Base-by-base conservation (phyloP, 1,284 basidiomycete species). In the Marasmius fiardii region DNA sequence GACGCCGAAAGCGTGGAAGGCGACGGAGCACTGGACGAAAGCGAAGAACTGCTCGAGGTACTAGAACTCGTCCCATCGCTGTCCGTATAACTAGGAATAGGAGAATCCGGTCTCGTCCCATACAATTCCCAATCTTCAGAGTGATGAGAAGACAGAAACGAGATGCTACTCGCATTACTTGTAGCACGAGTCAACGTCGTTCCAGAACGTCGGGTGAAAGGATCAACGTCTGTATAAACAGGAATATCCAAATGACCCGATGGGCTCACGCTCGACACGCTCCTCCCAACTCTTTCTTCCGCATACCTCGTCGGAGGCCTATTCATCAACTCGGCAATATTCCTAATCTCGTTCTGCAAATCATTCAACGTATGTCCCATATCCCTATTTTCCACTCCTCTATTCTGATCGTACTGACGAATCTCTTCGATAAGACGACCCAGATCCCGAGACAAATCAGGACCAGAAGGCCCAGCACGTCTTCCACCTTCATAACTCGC, bases 101-200 rank as follows among this genome's bases (percentile, higher is more conserved):
- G 58, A 39, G 58, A 54, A 43, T 43, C 55, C 3, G 52, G 37
- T 33, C 51, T 41, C 1, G 49, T 49, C 14, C 50, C 51, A 33
- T 57, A 59, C 21, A 61, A 34, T 7, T 56, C 43, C 60, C 60
- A 61, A 61, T 89, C 88, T 56, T 91, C 88, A 0, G 88, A 90
- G 61, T 90, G 85, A 60, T 87, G 85, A 10, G 89, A 90, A 1
- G 86, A 87, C 53, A 90, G 63, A 66, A 81, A 90, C 0, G 86
- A 88, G 31, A 77, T 66, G 26, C 74, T 77, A 51, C 80, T 83
- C n/a, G 72, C 74, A 12, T 80, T 78, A 58, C 80, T 81, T 35
- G 76, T 71, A 28, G 76, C 64, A 12, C 59, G 48, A 34, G 50
- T 58, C 10, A 58, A 47, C n/a, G 43, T 10, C 35, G 28, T n/a